Base-by-base conservation (phyloP, 331 rosid genomes). In the Cydonia oblonga region DNA sequence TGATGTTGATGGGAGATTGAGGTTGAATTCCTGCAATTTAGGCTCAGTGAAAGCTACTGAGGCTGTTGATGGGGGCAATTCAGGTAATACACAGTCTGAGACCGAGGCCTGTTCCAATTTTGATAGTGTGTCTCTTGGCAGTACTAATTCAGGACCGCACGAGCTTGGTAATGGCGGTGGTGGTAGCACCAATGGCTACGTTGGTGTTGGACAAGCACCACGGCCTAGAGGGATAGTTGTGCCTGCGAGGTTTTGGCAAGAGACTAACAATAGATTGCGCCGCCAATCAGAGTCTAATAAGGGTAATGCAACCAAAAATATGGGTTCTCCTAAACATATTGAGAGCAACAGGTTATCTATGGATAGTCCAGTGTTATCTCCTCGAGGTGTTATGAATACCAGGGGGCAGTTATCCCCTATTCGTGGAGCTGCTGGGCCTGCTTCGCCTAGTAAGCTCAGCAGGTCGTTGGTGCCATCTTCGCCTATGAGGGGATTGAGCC, bases 241-340 rank as follows among this genome's bases (percentile, higher is more conserved):
- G 23, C 96, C 92, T 1, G 90, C 92, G 1, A 91, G 96, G 80
- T 85, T 88, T 73, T 79, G 69, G 93, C 91, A 83, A 69, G 98
- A 91, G 69, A 80, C 89, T 57, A 85, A 81, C 80, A 85, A 79
- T 57, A 74, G 84, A 25, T 57, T 81, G 52, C 80, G 78, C 25
- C 86, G 86, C 54, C 92, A 78, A 62, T 75, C 73, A 11, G 97
- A 89, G 64, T 82, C 79, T 28, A 71, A 77, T 28, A 85, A 79
- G 62, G 83, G 77, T 24, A n/a, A 67, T 61, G 90, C 84, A 70
- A 79, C 63, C 5, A 89, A 75, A 84, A n/a, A 29, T 63, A 46
- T 73, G 10, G 78, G 73, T 32, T 64, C 89, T 25, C 80, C 95
- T 0, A 87, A 83, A 80, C 73, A 80, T 53, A 68, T 76, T 3